These are phyloP conservation scores for Lasiodiplodia citricola DNA, from an alignment of 2,329 filamentous ascomycete species.

Conservation along the genomic window DNA sequence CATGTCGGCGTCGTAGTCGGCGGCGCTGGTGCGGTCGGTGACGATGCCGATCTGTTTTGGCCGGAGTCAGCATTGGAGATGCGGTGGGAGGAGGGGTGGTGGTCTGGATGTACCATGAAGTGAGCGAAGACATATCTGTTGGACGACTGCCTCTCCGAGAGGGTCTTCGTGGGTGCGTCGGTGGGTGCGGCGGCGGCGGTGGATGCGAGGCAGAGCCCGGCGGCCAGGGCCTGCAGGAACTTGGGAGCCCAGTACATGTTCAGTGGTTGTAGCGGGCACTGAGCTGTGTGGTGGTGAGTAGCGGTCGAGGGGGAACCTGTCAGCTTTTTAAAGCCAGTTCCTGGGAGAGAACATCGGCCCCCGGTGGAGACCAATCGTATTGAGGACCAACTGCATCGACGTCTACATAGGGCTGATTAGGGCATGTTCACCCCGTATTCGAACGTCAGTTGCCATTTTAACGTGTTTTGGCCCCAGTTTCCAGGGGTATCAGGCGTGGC, in stretches of 20 bases:
- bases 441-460: neutral
- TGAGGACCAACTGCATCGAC: neutral
- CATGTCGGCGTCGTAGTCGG: conserved; percentile 38
- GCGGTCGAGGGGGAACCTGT: neutral
- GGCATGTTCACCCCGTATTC: neutral
- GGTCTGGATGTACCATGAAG: conserved; percentile 13
- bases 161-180: neutral
- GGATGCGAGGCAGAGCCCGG: neutral
- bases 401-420: neutral
- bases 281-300: neutral
- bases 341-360: neutral
- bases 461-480: neutral
- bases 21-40: conserved; percentile 31
- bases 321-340: neutral
- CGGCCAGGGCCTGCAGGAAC: neutral
- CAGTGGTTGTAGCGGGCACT: neutral
- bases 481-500: neutral
- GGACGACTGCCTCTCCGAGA: conserved; percentile 4
- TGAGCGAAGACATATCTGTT: conserved; percentile 20
- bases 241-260: neutral
- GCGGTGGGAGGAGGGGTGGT: accelerated
- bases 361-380: neutral
- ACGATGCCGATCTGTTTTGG: conserved; percentile 36
- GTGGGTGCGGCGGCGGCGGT: neutral
- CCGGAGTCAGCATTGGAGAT: neutral